Base-by-base conservation (phyloP, 345 rosid species). In the Pistacia vera region DNA sequence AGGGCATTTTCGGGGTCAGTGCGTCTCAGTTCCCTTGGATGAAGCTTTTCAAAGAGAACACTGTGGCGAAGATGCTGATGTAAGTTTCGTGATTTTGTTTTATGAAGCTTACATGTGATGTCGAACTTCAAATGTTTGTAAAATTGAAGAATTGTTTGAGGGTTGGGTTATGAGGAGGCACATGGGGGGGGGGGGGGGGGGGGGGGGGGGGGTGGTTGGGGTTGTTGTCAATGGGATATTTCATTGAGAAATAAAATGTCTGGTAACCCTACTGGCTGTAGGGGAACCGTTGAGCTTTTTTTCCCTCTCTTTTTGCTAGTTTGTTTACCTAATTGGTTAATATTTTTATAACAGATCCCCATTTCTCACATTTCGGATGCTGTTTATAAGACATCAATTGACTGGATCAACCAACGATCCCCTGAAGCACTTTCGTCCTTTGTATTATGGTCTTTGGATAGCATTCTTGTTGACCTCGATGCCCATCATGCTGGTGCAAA, bases 341-440 rank as follows among this genome's bases (percentile, higher is more conserved):
- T 63, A 49, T 77, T 0, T 51, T 18, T 68, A 46, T 28, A 30
- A 76, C 88, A 92, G 97, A 82, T 87, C 59, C 97, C 94, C 4
- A 83, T 90, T 44, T 81, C 86, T 25, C 88, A 90, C 81, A 85
- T 92, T 77, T 81, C 93, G 20, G 89, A 90, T 63, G 82, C 82
- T 54, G 91, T 92, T 51, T 86, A 85, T 81, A 92, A 86, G 80
- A 85, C 93, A 72, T 86, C 97, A 3, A 81, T 79, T 36, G 95
- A 92, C 59, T 92, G 97, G 97, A 84, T 92, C 76, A 90, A 84
- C 79, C 86, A 86, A 63, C 89, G 80, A 13, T 85, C 95, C 8
- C 22, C 79, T 48, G 95, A 89, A 33, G 88, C 95, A 14, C 91
- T 92, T 68, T 82, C 84, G 56, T 74, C 87, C 41, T 90, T 90